Evolutionary conservation across 2,329 filamentous ascomycete genomes (phyloP).

Genomic region (Fusarium phyllophilum): DNA sequence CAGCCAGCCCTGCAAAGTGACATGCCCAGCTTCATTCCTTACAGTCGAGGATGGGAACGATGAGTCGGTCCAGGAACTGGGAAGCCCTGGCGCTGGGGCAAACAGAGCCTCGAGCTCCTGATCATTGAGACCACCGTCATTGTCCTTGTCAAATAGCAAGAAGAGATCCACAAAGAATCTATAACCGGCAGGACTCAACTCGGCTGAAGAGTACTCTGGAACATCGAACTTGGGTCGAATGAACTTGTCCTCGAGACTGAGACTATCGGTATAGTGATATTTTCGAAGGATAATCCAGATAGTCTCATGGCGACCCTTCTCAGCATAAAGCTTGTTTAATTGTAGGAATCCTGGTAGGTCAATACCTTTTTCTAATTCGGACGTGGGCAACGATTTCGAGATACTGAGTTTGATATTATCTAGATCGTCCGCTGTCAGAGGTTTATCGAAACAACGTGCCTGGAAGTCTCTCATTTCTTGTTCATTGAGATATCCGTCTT

Average conservation of each 20-base stretch:
- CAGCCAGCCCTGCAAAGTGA: slow-evolving; percentile 96
- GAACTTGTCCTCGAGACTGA: slow-evolving; percentile 91
- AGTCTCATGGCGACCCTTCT: slow-evolving; percentile 97
- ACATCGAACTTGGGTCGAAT: slow-evolving; percentile 95
- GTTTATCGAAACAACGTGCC: slow-evolving; percentile 89
- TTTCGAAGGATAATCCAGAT: slow-evolving; percentile 97
- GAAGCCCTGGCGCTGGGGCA: slow-evolving; percentile 90
- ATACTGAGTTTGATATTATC: slow-evolving; percentile 92
- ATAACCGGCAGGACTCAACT: slow-evolving; percentile 93
- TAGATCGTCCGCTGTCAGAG: slow-evolving; percentile 81
- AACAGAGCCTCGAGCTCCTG: slow-evolving; percentile 87
- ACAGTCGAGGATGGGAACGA: slow-evolving; percentile 94
- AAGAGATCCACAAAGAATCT: slow-evolving; percentile 98
- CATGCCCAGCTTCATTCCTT: slow-evolving; percentile 92
- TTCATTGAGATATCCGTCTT: slow-evolving; percentile 92
- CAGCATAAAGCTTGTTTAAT: slow-evolving; percentile 94
- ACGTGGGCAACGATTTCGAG: slow-evolving; percentile 71
- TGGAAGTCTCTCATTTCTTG: slow-evolving; percentile 93
- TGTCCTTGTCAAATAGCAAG: slow-evolving; percentile 94
- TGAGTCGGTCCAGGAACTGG: slow-evolving; percentile 85
- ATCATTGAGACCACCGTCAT: slow-evolving; percentile 92
- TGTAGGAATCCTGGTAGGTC: slow-evolving; percentile 86
- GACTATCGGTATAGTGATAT: slow-evolving; percentile 95
- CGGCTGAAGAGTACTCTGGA: slow-evolving; percentile 89
- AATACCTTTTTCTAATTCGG: slow-evolving; percentile 76